phyloP scores from a whole-genome alignment of 192 early-diverging fungal genomes.

The Linnemannia zychae region DNA sequence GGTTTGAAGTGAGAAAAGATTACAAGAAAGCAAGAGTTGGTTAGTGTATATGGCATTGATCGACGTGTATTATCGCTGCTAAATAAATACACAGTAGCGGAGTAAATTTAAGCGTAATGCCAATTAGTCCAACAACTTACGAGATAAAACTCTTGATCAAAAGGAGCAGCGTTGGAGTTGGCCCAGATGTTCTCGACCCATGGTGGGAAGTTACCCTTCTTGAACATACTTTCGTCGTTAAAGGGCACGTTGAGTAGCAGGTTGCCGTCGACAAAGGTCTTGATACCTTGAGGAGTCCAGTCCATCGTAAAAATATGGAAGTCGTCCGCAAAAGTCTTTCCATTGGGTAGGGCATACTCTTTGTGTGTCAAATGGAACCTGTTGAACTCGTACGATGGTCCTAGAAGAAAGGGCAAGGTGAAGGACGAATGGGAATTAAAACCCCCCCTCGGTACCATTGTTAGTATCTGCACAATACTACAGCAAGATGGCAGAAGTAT shows the following conservation, averaged over 20 bases:
- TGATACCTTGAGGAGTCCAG: slow-evolving; percentile 67
- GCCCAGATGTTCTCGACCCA: slow-evolving; percentile 68
- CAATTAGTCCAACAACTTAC: slow-evolving; percentile 39
- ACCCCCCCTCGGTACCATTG: no score
- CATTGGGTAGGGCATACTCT: slow-evolving; percentile 50
- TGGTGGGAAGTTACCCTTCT: slow-evolving; percentile 64
- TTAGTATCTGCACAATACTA: neutral
- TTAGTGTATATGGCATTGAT: no score
- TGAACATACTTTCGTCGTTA: slow-evolving; percentile 59
- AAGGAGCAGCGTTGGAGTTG: slow-evolving; percentile 63
- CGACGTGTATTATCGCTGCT: no score
- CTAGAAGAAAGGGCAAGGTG: neutral
- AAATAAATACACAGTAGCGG: no score
- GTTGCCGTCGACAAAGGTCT: slow-evolving; percentile 69
- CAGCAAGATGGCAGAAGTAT: no score
- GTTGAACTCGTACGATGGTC: slow-evolving; percentile 64
- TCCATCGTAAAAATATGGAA: slow-evolving; percentile 70
- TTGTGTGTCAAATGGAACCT: slow-evolving; percentile 60
- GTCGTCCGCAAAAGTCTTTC: slow-evolving; percentile 62
- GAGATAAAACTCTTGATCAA: slow-evolving; percentile 72
- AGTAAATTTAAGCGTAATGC: no score
- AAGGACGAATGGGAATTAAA: neutral
- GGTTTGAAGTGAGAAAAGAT: neutral
- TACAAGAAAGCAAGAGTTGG: neutral
- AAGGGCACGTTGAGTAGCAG: slow-evolving; percentile 66